Conservation (phyloP, 768 basidiomycete species). For the Coprinopsis marcescibilis region DNA sequence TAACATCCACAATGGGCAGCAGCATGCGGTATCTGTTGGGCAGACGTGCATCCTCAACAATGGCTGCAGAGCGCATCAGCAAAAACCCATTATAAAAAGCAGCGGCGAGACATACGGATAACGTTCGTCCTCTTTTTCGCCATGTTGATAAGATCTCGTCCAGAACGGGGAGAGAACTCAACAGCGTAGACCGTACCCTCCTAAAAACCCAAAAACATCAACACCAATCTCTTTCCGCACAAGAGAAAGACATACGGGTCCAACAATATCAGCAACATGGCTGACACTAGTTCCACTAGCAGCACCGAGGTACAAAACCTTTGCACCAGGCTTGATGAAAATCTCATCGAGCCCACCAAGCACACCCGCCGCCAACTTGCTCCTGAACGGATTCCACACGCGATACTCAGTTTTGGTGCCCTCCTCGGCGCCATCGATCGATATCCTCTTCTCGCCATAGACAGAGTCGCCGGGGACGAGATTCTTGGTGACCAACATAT, state of each 20-base stretch:
- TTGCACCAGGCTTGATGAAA: conserved; percentile 87
- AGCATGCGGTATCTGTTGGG: conserved; percentile 98
- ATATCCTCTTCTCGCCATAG: conserved; percentile 97
- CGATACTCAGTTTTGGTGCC: conserved; percentile 93
- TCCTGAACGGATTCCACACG: conserved; percentile 99
- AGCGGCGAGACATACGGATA: conserved; percentile 62
- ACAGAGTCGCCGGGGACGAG: conserved; percentile 96
- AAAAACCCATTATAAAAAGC: neutral
- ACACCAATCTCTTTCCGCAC: neutral
- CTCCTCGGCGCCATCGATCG: conserved; percentile 69
- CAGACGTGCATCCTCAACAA: conserved; percentile 94
- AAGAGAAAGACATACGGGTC: conserved; percentile 58
- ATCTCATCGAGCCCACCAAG: conserved; percentile 93
- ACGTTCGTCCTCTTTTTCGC: conserved; percentile 99
- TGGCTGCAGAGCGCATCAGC: conserved; percentile 45
- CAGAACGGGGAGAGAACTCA: conserved; percentile 94
- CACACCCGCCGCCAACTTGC: conserved; percentile 94
- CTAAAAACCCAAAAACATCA: conserved; percentile 30
- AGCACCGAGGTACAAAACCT: conserved; percentile 96
- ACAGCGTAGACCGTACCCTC: conserved; percentile 98
- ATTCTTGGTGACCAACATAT: conserved; percentile 95
- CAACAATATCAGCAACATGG: conserved; percentile 98
- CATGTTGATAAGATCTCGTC: conserved; percentile 98
- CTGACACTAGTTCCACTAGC: conserved; percentile 97
- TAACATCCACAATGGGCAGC: conserved; percentile 89